Base-by-base conservation (phyloP, 1,139 yeast species). In the Blastobotrys elegans region DNA sequence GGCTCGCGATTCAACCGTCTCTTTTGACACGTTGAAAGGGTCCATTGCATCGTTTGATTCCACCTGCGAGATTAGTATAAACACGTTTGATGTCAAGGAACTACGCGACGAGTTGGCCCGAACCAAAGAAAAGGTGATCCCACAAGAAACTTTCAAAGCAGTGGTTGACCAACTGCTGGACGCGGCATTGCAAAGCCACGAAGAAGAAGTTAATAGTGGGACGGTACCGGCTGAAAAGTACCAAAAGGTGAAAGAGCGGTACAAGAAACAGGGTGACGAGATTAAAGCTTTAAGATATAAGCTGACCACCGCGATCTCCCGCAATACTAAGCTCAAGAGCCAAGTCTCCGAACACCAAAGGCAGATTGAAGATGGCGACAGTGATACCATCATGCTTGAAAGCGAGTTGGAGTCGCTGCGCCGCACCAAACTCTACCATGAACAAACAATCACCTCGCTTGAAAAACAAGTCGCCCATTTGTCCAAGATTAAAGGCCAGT, bases 381-480 rank as follows among this genome's bases (percentile, higher is more conserved):
- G 14, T 13, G 34, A 29, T 14, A 7, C 4, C 14, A 10, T 30
- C 11, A 33, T 42, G 24, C 14, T 17, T 5, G 13, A 18, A 13
- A 43, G 46, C 36, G 41, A 43, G 30, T 36, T 43, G 16, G 46
- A 36, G 3, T 16, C 41, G 10, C 30, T 43, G 27, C 26, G 40
- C 8, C 2, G 26, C 4, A 42, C 45, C 16, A 34, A 34, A 5
- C 5, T 13, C 7, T 42, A 42, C 26, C 30, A 43, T 16, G 46
- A 43, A 21, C 18, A 26, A 20, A 21, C 22, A 20, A 36, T 43
- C 30, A 2, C 11, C 5, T 13, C 21, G 8, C 22, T 43, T 18
- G 30, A 43, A 30, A 20, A 18, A 17, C 24, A 36, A 29, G 39
- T 43, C n/a, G 21, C 18, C 2, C 27, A 36, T 30, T 13, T 35